Conservation (phyloP, 257 asterid species). For the Nicotiana otophora region DNA sequence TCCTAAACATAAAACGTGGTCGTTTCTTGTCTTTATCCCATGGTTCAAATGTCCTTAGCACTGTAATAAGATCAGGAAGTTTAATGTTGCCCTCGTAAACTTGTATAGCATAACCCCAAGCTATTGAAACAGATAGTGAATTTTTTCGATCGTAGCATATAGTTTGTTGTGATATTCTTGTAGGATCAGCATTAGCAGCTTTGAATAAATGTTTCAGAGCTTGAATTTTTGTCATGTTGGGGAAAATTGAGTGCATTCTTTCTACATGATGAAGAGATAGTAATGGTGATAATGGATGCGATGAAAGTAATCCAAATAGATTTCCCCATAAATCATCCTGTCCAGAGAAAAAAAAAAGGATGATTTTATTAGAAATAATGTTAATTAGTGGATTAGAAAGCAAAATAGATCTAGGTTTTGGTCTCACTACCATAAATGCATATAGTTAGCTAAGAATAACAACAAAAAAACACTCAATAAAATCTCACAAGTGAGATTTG, state of each 20-base stretch:
- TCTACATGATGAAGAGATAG: conserved; percentile 82
- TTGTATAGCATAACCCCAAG: conserved; percentile 82
- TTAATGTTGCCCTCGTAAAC: conserved; percentile 50
- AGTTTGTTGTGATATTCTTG: conserved; percentile 67
- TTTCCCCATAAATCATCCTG: conserved; percentile 77
- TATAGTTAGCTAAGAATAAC: too few relatives aligned
- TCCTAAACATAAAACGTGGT: conserved; percentile 55
- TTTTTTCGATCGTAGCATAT: conserved; percentile 54
- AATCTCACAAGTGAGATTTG: too few relatives aligned
- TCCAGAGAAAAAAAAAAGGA: not conserved
- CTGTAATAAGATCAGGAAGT: conserved; percentile 38
- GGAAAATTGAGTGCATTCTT: conserved; percentile 62
- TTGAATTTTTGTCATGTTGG: conserved; percentile 44
- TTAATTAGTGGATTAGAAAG: not conserved
- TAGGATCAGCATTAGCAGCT: conserved; percentile 50
- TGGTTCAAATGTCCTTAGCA: conserved; percentile 42
- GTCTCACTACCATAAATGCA: not conserved
- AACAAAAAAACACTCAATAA: too few relatives aligned
- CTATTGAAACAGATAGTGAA: conserved; percentile 52
- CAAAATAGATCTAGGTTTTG: too few relatives aligned
- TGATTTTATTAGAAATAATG: not conserved
- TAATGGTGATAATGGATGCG: conserved; percentile 64
- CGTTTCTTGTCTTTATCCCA: conserved; percentile 55
- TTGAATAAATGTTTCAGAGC: conserved; percentile 56
- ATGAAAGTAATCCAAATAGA: conserved; percentile 61